phyloP scores from a whole-genome alignment of 306 rosid species.

The Crataegus laevigata region DNA sequence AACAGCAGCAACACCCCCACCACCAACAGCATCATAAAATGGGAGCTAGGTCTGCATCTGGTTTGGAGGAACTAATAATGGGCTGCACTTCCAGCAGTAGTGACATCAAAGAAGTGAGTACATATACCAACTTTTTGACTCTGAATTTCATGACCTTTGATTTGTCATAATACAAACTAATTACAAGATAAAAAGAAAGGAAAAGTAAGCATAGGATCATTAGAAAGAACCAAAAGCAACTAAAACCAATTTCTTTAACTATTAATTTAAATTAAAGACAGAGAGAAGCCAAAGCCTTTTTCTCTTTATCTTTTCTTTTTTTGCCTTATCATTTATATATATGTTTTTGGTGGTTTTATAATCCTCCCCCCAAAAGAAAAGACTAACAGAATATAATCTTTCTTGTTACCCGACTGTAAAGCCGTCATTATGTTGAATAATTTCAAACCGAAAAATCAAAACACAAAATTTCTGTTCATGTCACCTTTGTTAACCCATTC shows the following conservation, averaged over 20 bases:
- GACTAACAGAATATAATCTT: constrained; percentile 19
- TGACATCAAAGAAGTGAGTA: constrained; percentile 67
- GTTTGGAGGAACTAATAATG: constrained; percentile 98
- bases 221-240: constrained; percentile 13
- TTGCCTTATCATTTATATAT: constrained; percentile 6
- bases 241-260: constrained; percentile 9
- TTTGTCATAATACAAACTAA: constrained; percentile 23
- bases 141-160: constrained; percentile 47
- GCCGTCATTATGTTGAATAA: constrained; percentile 8
- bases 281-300: constrained; percentile 23
- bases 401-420: constrained; percentile 11
- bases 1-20: constrained; percentile 9
- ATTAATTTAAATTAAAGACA: constrained; percentile 52
- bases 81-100: constrained; percentile 61
- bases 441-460: not conserved
- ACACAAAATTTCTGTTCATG: not conserved
- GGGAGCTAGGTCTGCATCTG: constrained; percentile 84
- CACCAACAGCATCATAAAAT: constrained; percentile 70
- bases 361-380: not conserved
- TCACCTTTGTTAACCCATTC: constrained; percentile 1
- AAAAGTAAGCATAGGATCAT: constrained; percentile 7
- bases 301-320: constrained; percentile 30
- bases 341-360: constrained; percentile 12
- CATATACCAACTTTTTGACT: constrained; percentile 44
- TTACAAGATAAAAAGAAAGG: constrained; percentile 6